phyloP scores from a whole-genome alignment of 2,329 filamentous ascomycete species.

The Paecilomyces fulvus region DNA sequence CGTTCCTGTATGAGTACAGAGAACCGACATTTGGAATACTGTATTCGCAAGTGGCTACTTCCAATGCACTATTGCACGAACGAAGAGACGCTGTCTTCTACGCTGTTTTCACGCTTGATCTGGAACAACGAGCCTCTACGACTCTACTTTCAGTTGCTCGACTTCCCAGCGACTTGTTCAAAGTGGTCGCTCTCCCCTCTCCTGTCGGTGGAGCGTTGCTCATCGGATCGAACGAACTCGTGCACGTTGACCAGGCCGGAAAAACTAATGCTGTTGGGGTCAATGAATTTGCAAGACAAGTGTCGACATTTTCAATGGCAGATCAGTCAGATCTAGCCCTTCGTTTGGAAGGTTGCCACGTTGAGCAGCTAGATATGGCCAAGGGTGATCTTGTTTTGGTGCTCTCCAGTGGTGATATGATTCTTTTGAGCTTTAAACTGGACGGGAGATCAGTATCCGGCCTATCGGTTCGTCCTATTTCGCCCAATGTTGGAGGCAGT shows the following conservation, averaged over 20 bases:
- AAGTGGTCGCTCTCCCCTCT: constrained; percentile 70
- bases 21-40: constrained; percentile 96
- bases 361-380: constrained; percentile 68
- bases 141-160: constrained; percentile 78
- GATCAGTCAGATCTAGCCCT: constrained; percentile 78
- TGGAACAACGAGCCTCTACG: constrained; percentile 88
- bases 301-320: constrained; percentile 72
- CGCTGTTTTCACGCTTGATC: constrained; percentile 88
- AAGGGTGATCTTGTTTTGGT: constrained; percentile 79
- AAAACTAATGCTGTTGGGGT: constrained; percentile 89
- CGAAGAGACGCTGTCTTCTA: constrained; percentile 81
- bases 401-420: constrained; percentile 64
- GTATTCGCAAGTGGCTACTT: constrained; percentile 65
- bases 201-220: constrained; percentile 85
- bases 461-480: constrained; percentile 61
- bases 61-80: constrained; percentile 63
- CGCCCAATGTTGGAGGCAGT: constrained; percentile 53
- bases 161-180: constrained; percentile 79
- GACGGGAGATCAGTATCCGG: constrained; percentile 89
- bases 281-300: constrained; percentile 77
- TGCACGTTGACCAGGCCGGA: constrained; percentile 92
- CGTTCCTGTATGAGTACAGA: constrained; percentile 92
- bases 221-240: constrained; percentile 78
- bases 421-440: constrained; percentile 70
- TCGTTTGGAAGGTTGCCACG: constrained; percentile 68